phyloP scores from a whole-genome alignment of 2,329 filamentous ascomycete genomes.

The Chalaropsis ovoidea region DNA sequence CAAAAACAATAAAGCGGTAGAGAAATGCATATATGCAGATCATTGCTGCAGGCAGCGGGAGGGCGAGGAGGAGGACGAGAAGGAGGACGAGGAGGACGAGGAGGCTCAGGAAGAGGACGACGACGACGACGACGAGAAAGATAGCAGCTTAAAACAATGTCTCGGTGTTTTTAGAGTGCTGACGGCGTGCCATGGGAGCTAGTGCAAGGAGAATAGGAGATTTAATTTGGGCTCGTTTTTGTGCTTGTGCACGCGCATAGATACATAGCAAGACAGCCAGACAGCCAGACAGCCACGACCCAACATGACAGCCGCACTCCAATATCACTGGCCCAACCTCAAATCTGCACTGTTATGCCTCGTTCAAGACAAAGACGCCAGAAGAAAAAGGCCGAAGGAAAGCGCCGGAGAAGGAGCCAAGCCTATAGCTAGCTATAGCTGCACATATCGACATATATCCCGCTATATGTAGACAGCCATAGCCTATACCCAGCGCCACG shows the following conservation, averaged over 20 bases:
- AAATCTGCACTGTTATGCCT: not conserved
- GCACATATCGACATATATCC: not conserved
- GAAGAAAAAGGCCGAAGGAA: not conserved
- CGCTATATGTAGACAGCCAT: not conserved
- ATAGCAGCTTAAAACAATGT: no score
- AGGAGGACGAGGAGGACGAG: no score
- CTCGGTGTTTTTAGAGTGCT: no score
- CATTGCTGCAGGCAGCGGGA: not conserved
- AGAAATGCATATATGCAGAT: constrained; percentile 15
- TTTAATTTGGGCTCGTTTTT: no score
- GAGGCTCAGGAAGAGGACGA: no score
- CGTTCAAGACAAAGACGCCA: not conserved
- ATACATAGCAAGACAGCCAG: not conserved
- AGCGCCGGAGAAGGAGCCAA: not conserved
- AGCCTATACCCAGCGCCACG: not conserved
- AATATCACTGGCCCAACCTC: not conserved
- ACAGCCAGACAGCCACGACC: not conserved
- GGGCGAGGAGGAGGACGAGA: not conserved
- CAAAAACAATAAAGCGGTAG: not conserved
- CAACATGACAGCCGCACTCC: not conserved
- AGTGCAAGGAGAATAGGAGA: no score
- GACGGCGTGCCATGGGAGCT: no score
- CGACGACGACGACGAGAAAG: no score
- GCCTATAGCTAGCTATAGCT: not conserved
- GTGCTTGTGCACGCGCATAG: no score